Percentiles rank a stretch among this genome's conserved stretches.
These are phyloP conservation scores for Brettanomyces bruxellensis DNA, from an alignment of 805 yeast species.

Conservation along the genomic window DNA sequence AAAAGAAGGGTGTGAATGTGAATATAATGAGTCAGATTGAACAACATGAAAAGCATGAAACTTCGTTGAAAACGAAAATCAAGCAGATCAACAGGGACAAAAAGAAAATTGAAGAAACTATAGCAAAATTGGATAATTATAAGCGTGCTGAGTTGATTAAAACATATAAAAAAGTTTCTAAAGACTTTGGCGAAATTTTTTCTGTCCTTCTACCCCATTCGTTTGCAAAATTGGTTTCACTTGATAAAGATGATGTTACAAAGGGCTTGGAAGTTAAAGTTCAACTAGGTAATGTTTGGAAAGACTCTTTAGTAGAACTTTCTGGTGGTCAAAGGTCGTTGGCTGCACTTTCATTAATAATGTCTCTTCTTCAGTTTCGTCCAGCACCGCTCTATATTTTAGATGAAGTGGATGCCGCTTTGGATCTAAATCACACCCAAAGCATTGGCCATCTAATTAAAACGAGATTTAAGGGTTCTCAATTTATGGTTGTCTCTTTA, in stretches of 20 bases:
- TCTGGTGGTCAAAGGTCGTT: slow-evolving; percentile 97
- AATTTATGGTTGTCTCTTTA: slow-evolving; percentile 90
- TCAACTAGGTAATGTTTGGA: slow-evolving; percentile 88
- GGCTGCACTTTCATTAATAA: slow-evolving; percentile 83
- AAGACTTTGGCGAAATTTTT: slow-evolving; percentile 85
- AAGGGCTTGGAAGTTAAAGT: slow-evolving; percentile 89
- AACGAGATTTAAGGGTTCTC: slow-evolving; percentile 91
- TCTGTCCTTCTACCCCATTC: slow-evolving; percentile 83
- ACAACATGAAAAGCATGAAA: slow-evolving; percentile 81
- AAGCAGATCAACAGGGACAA: slow-evolving; percentile 84
- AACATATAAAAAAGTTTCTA: slow-evolving; percentile 81
- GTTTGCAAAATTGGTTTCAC: slow-evolving; percentile 79
- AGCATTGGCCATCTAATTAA: slow-evolving; percentile 95
- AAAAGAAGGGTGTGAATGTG: slow-evolving; percentile 64
- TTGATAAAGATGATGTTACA: slow-evolving; percentile 73
- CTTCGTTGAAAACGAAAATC: slow-evolving; percentile 68
- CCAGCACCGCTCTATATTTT: slow-evolving; percentile 99
- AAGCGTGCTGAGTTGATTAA: slow-evolving; percentile 73
- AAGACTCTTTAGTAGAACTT: slow-evolving; percentile 86
- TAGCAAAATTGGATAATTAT: slow-evolving; percentile 72
- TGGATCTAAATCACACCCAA: slow-evolving; percentile 94
- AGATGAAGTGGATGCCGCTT: slow-evolving; percentile 98
- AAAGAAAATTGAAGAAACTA: slow-evolving; percentile 80
- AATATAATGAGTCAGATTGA: slow-evolving; percentile 89
- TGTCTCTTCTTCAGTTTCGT: slow-evolving; percentile 87